phyloP scores from a whole-genome alignment of 306 rosid species.

The Fagus sylvatica region DNA sequence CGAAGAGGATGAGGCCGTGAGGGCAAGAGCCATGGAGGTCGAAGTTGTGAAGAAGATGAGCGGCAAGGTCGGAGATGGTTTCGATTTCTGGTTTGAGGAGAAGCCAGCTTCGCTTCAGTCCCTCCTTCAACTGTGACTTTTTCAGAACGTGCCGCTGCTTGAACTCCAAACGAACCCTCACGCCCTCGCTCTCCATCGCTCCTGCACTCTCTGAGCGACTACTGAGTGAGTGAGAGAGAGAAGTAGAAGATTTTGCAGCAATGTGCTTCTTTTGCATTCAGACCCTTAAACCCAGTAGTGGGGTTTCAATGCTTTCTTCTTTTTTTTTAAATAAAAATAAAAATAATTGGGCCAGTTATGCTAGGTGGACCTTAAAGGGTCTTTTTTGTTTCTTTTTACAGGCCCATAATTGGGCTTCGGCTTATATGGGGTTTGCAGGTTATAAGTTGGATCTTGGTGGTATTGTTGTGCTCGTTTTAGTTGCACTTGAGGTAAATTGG shows the following conservation, averaged over 20 bases:
- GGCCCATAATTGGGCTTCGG: too few relatives aligned
- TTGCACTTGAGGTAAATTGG: too few relatives aligned
- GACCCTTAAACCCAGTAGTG: too few relatives aligned
- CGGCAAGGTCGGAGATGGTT: conserved; percentile 69
- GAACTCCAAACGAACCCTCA: conserved; percentile 73
- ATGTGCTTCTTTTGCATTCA: not conserved
- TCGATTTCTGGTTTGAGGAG: conserved; percentile 66
- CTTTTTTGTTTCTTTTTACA: too few relatives aligned
- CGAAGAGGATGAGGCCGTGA: conserved; percentile 66
- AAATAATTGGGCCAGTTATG: too few relatives aligned
- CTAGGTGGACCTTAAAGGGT: too few relatives aligned
- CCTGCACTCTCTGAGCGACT: too few relatives aligned
- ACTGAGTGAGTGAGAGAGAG: not conserved
- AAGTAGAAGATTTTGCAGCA: not conserved
- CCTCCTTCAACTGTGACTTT: conserved; percentile 58
- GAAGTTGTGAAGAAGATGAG: conserved; percentile 47
- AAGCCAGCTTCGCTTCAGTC: conserved; percentile 74
- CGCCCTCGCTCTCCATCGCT: conserved; percentile 27
- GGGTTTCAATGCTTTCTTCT: too few relatives aligned
- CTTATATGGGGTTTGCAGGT: too few relatives aligned
- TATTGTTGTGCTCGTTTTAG: too few relatives aligned
- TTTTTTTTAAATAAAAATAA: too few relatives aligned
- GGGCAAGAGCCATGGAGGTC: conserved; percentile 64
- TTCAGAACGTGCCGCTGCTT: conserved; percentile 46
- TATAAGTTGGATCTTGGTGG: too few relatives aligned